Percentiles rank a stretch among this genome's conserved stretches.
These are phyloP conservation scores for Calocybe gangraenosa DNA, from an alignment of 768 basidiomycete species.

Conservation along the genomic window DNA sequence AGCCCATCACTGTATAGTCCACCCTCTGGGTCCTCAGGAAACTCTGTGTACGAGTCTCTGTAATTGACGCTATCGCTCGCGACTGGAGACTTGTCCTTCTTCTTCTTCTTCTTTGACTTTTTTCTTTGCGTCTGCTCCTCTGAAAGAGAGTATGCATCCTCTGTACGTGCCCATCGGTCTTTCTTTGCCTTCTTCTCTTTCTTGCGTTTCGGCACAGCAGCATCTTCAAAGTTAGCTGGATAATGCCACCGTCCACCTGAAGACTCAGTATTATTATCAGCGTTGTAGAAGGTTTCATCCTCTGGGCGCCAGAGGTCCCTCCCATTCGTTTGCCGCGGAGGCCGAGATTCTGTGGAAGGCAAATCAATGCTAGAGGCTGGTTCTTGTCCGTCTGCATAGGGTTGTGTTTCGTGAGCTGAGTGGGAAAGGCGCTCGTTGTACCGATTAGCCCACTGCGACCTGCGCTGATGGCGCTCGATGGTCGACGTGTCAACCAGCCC, in stretches of 20 bases:
- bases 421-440: constrained; percentile 78
- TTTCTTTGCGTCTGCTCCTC: constrained; percentile 38
- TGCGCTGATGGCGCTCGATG: constrained; percentile 71
- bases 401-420: constrained; percentile 66
- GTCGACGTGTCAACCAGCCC: constrained; percentile 83
- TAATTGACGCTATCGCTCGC: constrained; percentile 32
- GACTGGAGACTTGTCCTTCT: constrained; percentile 48
- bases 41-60: constrained; percentile 39
- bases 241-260: constrained; percentile 80
- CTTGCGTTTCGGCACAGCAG: constrained; percentile 38
- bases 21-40: constrained; percentile 72
- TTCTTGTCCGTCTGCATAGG: constrained; percentile 80
- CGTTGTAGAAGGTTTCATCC: constrained; percentile 73
- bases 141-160: constrained; percentile 71
- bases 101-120: constrained; percentile 69
- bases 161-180: constrained; percentile 83
- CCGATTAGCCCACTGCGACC: constrained; percentile 83
- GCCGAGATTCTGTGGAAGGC: constrained; percentile 26
- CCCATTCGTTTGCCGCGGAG: constrained; percentile 39
- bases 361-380: constrained; percentile 39
- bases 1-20: constrained; percentile 51
- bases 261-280: constrained; percentile 31
- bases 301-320: constrained; percentile 68
- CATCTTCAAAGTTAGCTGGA: constrained; percentile 80
- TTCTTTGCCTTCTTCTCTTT: constrained; percentile 80